A percentile compares a stretch with the other conserved stretches of the same genome.
Evolutionary conservation across 176 grass and related monocot genomes (phyloP).

Genomic region (Carex parvula): DNA sequence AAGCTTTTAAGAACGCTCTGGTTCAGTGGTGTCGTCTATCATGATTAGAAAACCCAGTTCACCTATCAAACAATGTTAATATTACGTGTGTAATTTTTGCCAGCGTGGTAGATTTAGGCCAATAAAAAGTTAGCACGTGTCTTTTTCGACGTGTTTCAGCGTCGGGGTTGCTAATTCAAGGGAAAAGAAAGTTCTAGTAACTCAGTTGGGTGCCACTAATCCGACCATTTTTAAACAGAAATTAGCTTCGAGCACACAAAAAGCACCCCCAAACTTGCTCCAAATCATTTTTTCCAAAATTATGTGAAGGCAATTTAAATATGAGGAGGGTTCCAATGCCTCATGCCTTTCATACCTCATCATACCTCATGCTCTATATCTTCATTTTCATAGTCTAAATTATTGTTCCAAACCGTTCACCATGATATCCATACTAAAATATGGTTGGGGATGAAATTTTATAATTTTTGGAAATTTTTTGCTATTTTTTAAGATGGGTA

Average conservation of each 20-base stretch:
- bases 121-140: conserved; percentile 7
- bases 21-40: background rate
- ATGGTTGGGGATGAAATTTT: no score
- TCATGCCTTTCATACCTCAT: no score
- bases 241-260: background rate
- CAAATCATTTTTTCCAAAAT: background rate
- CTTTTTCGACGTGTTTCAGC: conserved; percentile 22
- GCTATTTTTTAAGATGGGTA: no score
- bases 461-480: no score
- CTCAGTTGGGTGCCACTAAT: background rate
- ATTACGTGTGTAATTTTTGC: background rate
- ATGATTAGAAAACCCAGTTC: background rate
- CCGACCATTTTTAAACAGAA: background rate
- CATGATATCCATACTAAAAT: no score
- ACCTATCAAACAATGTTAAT: background rate
- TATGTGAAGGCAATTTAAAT: background rate
- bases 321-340: no score
- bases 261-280: background rate
- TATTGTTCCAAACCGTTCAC: no score
- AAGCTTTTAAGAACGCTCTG: background rate
- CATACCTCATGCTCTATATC: no score
- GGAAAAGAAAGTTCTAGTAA: conserved; percentile 29
- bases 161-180: background rate
- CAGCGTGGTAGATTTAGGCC: background rate
- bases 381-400: no score